Evolutionary conservation across 257 asterid species (phyloP), one percentile per base, ranked within the genome.

Genomic region (Fraxinus anomala): DNA sequence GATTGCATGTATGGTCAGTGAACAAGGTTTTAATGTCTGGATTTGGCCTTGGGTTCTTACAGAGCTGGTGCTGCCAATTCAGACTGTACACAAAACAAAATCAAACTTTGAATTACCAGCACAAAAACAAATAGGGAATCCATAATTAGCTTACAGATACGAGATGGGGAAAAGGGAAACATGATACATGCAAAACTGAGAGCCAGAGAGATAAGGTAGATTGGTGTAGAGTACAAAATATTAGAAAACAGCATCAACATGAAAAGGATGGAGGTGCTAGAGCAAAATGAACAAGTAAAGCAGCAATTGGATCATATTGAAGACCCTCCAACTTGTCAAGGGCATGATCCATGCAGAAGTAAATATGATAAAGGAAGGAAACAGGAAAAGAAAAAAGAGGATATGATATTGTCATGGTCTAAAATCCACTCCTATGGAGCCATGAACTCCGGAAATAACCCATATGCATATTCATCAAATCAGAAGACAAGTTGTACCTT

Each of bases 1-100:
- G 95, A 82, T 76, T 85, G 88, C 99, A 94, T 71, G 93, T 84
- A 79, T 94, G 97, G 82, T 94, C 99, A 9, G 83, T 85, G 86
- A 94, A 94, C 85, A 94, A 86, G 68, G 99, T 94, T 86, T 92
- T 94, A 74, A 94, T 94, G 85, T 94, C 99, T 16, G 99, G 99
- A 81, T 92, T 94, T 67, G 96, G 88, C 92, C 99, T 90, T 10
- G 97, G 99, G 82, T 90, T 92, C 86, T 94, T 92, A 80, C 99
- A 94, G 42, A 94, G 95, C 87, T 94, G 99, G 85, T 94, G 99
- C 89, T 94, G 99, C 99, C 99, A 94, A 85, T 94, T 94, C 85
- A 94, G 90, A 86, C 99, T 94, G 90, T 79, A 87, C 61, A 75
- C 56, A 83, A 68, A 51, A 79, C 12, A 75, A 30, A 76, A 49